Percentiles rank a stretch among this genome's conserved stretches.
phyloP scores from a whole-genome alignment of 257 asterid species.

The Solanum gandarillasii region DNA sequence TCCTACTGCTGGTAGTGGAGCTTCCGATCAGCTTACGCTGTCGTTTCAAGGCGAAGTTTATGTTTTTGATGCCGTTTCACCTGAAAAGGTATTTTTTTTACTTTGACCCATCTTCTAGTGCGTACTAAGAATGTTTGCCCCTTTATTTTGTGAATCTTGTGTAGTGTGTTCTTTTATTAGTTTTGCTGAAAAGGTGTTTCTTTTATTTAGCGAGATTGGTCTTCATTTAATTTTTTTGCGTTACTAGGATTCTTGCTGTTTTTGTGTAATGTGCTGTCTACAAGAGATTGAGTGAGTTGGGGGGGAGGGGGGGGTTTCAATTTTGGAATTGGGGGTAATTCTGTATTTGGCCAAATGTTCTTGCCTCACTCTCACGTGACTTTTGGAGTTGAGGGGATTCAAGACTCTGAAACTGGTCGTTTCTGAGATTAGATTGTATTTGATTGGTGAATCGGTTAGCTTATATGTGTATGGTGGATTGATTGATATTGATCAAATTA shows the following conservation, averaged over 20 bases:
- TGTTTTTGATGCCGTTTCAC: slow-evolving; percentile 87
- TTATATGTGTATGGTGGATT: not conserved
- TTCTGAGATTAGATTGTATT: not conserved
- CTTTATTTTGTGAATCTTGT: not conserved
- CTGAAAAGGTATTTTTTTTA: slow-evolving; percentile 54
- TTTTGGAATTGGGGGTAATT: not conserved
- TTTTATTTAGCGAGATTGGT: not conserved
- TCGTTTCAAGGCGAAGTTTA: slow-evolving; percentile 96
- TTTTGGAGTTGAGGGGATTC: not conserved
- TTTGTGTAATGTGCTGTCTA: not conserved
- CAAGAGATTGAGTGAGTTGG: not conserved
- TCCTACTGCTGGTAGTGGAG: slow-evolving; percentile 26
- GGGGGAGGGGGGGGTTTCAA: not conserved
- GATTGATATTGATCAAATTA: not conserved
- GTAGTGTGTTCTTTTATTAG: not conserved
- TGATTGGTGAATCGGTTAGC: not conserved
- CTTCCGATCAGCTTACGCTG: slow-evolving; percentile 82
- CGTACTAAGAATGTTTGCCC: not conserved
- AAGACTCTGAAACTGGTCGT: not conserved
- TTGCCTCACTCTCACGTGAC: not conserved
- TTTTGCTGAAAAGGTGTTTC: not conserved
- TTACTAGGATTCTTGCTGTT: not conserved
- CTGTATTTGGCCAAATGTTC: not conserved
- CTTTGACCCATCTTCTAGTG: not conserved
- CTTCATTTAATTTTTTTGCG: not conserved